These are phyloP conservation scores for Xylaria digitata DNA, from an alignment of 2,329 filamentous ascomycete species.

Conservation along the genomic window DNA sequence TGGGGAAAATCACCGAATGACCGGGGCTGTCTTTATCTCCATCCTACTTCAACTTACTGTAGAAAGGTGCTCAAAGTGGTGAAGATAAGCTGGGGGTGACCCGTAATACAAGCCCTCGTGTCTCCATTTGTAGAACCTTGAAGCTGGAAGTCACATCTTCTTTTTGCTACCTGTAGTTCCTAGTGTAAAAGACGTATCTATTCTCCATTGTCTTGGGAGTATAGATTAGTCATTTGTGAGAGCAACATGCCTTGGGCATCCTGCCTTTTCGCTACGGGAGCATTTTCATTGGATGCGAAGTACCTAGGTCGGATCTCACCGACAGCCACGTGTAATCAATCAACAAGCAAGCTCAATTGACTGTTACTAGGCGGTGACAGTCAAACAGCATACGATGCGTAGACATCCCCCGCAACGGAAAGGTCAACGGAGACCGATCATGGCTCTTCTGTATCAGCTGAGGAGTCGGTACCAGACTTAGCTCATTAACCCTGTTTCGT, in stretches of 20 bases:
- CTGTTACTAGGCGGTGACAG: slow-evolving; percentile 11
- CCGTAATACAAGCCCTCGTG: background rate
- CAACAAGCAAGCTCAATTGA: background rate
- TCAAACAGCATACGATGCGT: background rate
- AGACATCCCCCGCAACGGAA: background rate
- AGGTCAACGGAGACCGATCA: slow-evolving; percentile 1
- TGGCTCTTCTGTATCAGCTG: background rate
- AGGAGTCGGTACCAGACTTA: background rate
- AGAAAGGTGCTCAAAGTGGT: slow-evolving; percentile 17
- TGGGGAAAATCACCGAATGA: slow-evolving; percentile 19
- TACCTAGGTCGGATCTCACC: background rate
- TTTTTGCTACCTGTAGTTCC: background rate
- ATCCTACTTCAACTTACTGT: background rate
- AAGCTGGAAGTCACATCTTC: slow-evolving; percentile 3
- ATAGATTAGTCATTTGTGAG: too few species aligned
- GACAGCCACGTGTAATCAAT: background rate
- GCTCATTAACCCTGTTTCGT: background rate
- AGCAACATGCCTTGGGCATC: background rate
- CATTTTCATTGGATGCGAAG: slow-evolving; percentile 2
- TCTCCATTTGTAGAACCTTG: background rate
- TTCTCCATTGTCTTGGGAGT: background rate
- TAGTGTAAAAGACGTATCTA: background rate
- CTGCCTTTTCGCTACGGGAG: slow-evolving; percentile 10
- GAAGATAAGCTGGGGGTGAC: slow-evolving; percentile 13
- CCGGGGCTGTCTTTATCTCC: slow-evolving; percentile 6